Base-by-base conservation (phyloP, 306 rosid species). In the Ochetophila trinervis region DNA sequence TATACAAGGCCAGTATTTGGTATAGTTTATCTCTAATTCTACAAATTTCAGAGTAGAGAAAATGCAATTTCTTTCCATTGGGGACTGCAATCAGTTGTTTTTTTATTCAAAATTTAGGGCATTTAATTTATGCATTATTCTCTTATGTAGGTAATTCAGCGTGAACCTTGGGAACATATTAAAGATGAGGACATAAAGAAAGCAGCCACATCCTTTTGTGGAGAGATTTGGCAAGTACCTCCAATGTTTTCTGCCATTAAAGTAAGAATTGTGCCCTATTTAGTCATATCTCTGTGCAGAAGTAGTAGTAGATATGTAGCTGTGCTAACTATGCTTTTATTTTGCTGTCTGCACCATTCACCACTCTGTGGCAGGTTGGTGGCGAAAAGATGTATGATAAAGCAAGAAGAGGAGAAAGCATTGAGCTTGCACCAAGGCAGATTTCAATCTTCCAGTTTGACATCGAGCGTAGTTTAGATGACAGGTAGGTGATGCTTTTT, bases 161-260 rank as follows among this genome's bases (percentile, higher is more conserved):
- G 97, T n/a, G 96, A 93, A 48, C 90, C 96, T 48, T 93, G 98
- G 98, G 98, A 93, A 78, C 97, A 93, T 78, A 86, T 93, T 82
- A 93, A 87, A 86, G 95, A 93, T 30, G 93, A 70, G 76, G 91
- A 89, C 83, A 82, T 89, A 60, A 85, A 81, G 79, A 93, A 72
- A 83, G 80, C 68, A 69, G 93, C 83, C 58, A 68, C 81, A 13
- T 77, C 96, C 65, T 93, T 92, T 76, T 68, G 79, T 62, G 98
- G 98, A 68, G 96, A 93, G 87, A 89, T 85, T 69, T 93, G 96
- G 98, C 98, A 93, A 84, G 96, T 93, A 57, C 98, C 98, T 69
- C 98, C 98, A 20, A 93, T 93, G 96, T 93, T 93, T 78, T 93
- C 98, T 62, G 98, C 98, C 71, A 87, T 93, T 69, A 93, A 93